Percentiles rank a stretch among this genome's conserved stretches.
These are phyloP conservation scores for Candida sojae DNA, from an alignment of 1,139 yeast species.

Conservation along the genomic window DNA sequence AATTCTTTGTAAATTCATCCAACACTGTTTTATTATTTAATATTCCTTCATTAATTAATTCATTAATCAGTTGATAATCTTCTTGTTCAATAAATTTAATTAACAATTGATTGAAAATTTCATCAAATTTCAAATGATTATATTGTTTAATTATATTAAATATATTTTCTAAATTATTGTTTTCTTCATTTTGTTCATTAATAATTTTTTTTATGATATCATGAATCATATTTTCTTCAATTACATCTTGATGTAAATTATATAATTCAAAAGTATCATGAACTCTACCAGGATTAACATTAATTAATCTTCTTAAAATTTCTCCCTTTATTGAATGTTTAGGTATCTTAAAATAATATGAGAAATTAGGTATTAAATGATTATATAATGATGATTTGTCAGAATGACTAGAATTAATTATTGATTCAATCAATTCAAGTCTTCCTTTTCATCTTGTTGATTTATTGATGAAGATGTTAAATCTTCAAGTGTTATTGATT, in stretches of 20 bases:
- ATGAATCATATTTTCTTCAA: slow-evolving; percentile 14
- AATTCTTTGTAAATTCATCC: neutral
- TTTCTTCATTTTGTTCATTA: slow-evolving; percentile 19
- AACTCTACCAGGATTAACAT: slow-evolving; percentile 44
- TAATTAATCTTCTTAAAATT: slow-evolving; percentile 28
- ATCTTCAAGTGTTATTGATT: slow-evolving; percentile 7
- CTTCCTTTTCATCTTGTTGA: slow-evolving; percentile 12
- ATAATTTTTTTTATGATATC: slow-evolving; percentile 23
- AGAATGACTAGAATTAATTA: slow-evolving; percentile 12
- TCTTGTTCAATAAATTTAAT: slow-evolving; percentile 1
- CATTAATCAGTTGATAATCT: slow-evolving; percentile 3
- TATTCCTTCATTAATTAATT: slow-evolving; percentile 2
- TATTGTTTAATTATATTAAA: slow-evolving; percentile 7
- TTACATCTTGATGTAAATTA: slow-evolving; percentile 21
- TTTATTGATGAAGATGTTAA: slow-evolving; percentile 7
- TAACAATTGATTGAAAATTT: neutral
- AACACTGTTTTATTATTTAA: neutral
- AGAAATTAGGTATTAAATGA: slow-evolving; percentile 29
- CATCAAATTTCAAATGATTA: slow-evolving; percentile 6
- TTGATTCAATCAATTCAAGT: slow-evolving; percentile 10
- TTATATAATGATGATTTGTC: slow-evolving; percentile 12
- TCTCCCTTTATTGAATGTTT: slow-evolving; percentile 8
- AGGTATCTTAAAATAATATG: slow-evolving; percentile 26
- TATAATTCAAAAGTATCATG: slow-evolving; percentile 35
- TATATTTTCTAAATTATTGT: slow-evolving; percentile 12